Evolutionary conservation across 2,329 filamentous ascomycete genomes (phyloP).

Genomic region (Xylariaceae sp.): DNA sequence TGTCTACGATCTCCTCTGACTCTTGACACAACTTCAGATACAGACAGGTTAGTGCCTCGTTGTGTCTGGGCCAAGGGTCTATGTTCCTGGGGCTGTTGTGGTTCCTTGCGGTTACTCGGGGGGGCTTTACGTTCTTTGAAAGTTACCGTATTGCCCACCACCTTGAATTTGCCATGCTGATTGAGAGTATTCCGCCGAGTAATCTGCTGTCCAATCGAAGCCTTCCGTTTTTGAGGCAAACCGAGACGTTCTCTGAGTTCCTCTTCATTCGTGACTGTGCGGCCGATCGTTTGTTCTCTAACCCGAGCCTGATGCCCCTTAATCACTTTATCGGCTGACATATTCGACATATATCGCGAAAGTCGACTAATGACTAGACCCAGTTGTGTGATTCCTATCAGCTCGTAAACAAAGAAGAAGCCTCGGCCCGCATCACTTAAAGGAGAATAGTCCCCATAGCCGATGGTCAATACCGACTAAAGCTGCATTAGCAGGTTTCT

Average conservation of each 20-base stretch:
- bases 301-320: slow-evolving; percentile 5
- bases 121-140: background rate
- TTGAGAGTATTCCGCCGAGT: background rate
- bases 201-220: background rate
- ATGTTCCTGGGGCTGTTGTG: background rate
- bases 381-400: slow-evolving; percentile 8
- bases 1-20: background rate
- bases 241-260: slow-evolving; percentile 4
- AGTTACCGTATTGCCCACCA: slow-evolving; percentile 2
- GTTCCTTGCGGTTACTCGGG: background rate
- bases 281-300: slow-evolving; percentile 3
- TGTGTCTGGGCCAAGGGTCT: background rate
- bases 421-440: background rate
- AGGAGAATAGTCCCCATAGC: slow-evolving; percentile 6
- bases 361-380: slow-evolving; percentile 10
- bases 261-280: slow-evolving; percentile 5
- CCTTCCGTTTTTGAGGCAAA: background rate
- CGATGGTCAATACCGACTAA: slow-evolving; percentile 7
- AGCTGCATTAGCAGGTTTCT: background rate
- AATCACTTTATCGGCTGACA: slow-evolving; percentile 7
- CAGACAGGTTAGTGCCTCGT: background rate
- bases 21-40: background rate
- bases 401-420: slow-evolving; percentile 9
- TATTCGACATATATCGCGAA: slow-evolving; percentile 7
- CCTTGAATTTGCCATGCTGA: slow-evolving; percentile 3